phyloP scores from a whole-genome alignment of 768 basidiomycete genomes.

The Kwoniella newhampshirensis region DNA sequence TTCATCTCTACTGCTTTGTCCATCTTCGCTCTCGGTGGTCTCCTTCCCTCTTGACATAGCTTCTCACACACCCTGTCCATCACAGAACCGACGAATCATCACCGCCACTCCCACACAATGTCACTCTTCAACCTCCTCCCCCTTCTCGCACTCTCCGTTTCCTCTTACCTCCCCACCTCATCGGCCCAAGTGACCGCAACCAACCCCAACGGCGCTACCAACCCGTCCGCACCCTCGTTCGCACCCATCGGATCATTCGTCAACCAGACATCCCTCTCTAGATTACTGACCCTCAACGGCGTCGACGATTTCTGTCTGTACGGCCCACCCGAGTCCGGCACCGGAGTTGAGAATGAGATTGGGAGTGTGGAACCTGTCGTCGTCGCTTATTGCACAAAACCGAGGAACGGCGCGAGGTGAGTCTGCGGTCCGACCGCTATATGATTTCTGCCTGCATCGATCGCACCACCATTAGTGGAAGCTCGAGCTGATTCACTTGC shows the following conservation, averaged over 20 bases:
- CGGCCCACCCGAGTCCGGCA: constrained; percentile 35
- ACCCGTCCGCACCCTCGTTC: constrained; percentile 42
- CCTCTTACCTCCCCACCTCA: neutral
- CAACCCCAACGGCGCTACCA: constrained; percentile 45
- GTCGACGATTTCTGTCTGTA: constrained; percentile 51
- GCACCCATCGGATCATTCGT: constrained; percentile 43
- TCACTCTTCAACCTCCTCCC: constrained; percentile 10
- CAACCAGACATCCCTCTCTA: constrained; percentile 50
- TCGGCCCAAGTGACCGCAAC: constrained; percentile 19
- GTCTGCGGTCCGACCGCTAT: too few species aligned
- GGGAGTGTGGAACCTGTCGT: constrained; percentile 53
- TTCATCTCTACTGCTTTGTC: too few species aligned
- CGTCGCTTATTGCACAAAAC: constrained; percentile 56
- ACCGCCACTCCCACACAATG: constrained; percentile 1
- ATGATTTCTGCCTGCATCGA: too few species aligned
- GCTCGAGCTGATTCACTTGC: neutral
- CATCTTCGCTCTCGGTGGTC: too few species aligned
- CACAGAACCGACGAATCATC: too few species aligned
- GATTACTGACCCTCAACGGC: constrained; percentile 48
- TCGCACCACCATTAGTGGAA: too few species aligned
- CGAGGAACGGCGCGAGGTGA: constrained; percentile 53
- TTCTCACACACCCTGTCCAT: too few species aligned
- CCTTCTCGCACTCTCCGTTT: constrained; percentile 13
- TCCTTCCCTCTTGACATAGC: too few species aligned
- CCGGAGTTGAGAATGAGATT: constrained; percentile 40